Evolutionary conservation across 257 asterid species (phyloP).

Genomic region (Solanum pinnatisectum): DNA sequence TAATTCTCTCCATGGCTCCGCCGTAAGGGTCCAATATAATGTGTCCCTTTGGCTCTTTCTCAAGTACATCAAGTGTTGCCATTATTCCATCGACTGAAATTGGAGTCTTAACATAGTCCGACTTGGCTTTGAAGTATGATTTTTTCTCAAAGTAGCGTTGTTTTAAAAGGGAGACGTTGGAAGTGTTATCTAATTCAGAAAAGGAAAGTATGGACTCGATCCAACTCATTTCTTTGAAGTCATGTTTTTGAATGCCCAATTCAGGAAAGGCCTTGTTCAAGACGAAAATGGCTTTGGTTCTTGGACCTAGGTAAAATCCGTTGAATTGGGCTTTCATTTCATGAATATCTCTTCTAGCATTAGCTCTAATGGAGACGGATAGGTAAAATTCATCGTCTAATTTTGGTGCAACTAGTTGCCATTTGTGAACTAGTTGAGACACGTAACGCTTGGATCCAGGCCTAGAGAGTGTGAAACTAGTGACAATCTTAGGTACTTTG

Average conservation of each 20-base stretch:
- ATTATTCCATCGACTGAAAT: constrained; percentile 25
- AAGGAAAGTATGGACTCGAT: constrained; percentile 55
- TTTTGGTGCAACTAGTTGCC: constrained; percentile 55
- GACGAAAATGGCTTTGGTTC: constrained; percentile 17
- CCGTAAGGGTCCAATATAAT: constrained; percentile 70
- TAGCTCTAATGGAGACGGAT: constrained; percentile 45
- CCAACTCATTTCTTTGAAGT: constrained; percentile 63
- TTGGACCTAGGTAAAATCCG: constrained; percentile 50
- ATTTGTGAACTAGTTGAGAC: constrained; percentile 26
- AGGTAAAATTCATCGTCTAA: constrained; percentile 34
- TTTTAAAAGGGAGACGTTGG: constrained; percentile 11
- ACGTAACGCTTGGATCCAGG: constrained; percentile 21
- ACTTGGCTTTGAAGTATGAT: constrained; percentile 60
- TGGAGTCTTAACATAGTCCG: constrained; percentile 46
- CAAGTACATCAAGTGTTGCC: constrained; percentile 19
- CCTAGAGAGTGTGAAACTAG: constrained; percentile 37
- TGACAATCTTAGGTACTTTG: constrained; percentile 26
- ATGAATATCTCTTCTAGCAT: constrained; percentile 15
- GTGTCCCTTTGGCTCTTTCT: constrained; percentile 51
- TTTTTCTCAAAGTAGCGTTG: constrained; percentile 32
- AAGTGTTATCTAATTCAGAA: constrained; percentile 27
- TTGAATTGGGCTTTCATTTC: constrained; percentile 55
- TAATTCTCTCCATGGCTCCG: constrained; percentile 47
- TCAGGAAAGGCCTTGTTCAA: constrained; percentile 31
- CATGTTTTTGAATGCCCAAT: constrained; percentile 14